Conservation (phyloP, 495 filamentous ascomycete genomes). For the Aspergillus baeticus region DNA sequence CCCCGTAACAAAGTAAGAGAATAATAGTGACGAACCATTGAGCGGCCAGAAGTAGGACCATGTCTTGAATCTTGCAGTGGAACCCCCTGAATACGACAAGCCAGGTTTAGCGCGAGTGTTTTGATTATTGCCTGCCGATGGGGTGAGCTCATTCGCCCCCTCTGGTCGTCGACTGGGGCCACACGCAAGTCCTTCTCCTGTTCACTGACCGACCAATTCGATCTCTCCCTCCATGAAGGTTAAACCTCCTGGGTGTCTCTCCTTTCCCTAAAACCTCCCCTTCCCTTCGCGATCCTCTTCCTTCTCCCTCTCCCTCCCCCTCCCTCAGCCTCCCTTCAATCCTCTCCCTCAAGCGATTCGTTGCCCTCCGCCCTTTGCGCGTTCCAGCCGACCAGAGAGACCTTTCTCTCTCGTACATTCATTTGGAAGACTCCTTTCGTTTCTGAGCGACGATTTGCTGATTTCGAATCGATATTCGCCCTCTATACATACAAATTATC, state of each 20-base stretch:
- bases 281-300: conserved; percentile 18
- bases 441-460: conserved; percentile 26
- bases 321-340: conserved; percentile 23
- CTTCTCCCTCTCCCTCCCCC: conserved; percentile 23
- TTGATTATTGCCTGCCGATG: conserved; percentile 12
- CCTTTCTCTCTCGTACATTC: conserved; percentile 46
- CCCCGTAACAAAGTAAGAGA: not conserved
- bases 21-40: not conserved
- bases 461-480: conserved; percentile 10
- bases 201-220: conserved; percentile 15
- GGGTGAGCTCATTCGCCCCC: conserved; percentile 13
- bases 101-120: conserved; percentile 6
- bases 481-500: not conserved
- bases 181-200: conserved; percentile 1
- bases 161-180: conserved; percentile 13
- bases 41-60: conserved; percentile 1
- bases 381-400: conserved; percentile 48
- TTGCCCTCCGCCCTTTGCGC: conserved; percentile 22
- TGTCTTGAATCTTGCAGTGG: conserved; percentile 15
- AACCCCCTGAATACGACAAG: conserved; percentile 10
- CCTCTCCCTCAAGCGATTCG: conserved; percentile 17
- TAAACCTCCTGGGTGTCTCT: conserved; percentile 1
- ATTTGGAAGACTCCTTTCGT: conserved; percentile 34
- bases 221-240: conserved; percentile 2
- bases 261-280: conserved; percentile 13